Percentiles rank a stretch among this genome's conserved stretches.
Evolutionary conservation across 257 asterid species (phyloP).

Genomic region (Ballota nigra): DNA sequence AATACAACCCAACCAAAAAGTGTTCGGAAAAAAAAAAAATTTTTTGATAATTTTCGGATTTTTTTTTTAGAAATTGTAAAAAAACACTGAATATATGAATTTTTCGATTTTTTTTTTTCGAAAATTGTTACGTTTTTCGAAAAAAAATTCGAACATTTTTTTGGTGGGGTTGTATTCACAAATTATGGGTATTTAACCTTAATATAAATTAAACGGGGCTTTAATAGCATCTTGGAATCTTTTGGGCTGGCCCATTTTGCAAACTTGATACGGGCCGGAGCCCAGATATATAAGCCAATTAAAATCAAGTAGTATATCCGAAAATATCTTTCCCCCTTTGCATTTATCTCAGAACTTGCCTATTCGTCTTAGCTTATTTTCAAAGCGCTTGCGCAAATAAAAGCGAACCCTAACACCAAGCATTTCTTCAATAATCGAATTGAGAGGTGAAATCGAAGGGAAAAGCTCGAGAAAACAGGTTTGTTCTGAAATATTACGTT

Average conservation of each 20-base stretch:
- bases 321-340: slow-evolving; percentile 29
- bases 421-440: slow-evolving; percentile 10
- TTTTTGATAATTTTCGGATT: too few relatives aligned
- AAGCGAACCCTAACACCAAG: slow-evolving; percentile 29
- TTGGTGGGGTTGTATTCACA: too few relatives aligned
- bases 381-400: slow-evolving; percentile 17
- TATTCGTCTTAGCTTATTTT: slow-evolving; percentile 24
- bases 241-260: not conserved
- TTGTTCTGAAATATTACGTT: not conserved
- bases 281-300: slow-evolving; percentile 17
- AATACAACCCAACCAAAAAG: too few relatives aligned
- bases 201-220: too few relatives aligned
- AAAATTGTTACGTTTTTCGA: too few relatives aligned
- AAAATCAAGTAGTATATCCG: not conserved
- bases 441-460: slow-evolving; percentile 22
- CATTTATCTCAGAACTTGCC: not conserved
- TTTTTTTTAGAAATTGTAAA: too few relatives aligned
- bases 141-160: too few relatives aligned
- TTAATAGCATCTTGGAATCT: not conserved
- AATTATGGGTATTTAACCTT: too few relatives aligned
- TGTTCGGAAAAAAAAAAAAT: too few relatives aligned
- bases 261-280: not conserved
- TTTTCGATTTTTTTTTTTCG: too few relatives aligned
- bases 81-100: too few relatives aligned
- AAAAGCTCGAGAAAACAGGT: slow-evolving; percentile 13